phyloP scores from a whole-genome alignment of 352 stramenopile species.

The Achlya hypogyna region DNA sequence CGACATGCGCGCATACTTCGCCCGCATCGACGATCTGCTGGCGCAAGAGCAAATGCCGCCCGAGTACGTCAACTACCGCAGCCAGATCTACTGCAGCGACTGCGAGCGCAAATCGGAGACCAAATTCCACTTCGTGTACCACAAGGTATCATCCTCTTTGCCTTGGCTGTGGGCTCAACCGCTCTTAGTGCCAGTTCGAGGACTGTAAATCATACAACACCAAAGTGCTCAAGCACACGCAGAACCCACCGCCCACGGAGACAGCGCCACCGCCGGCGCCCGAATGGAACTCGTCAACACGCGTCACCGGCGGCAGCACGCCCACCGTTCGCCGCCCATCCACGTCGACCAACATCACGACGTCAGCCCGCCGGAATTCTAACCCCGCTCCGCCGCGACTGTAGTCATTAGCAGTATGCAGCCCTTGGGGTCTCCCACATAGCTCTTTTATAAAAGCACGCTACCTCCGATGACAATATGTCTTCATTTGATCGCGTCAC shows the following conservation, averaged over 20 bases:
- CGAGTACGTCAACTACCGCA: constrained; percentile 67
- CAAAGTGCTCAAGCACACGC: constrained; percentile 71
- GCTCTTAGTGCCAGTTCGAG: constrained; percentile 48
- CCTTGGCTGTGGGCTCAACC: neutral
- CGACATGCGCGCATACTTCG: constrained; percentile 89
- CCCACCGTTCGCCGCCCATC: neutral
- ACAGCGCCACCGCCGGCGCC: neutral
- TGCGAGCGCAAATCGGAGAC: constrained; percentile 78
- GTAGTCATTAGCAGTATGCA: too few species aligned
- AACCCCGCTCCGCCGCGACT: neutral
- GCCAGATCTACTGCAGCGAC: constrained; percentile 78
- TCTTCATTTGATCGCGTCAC: too few species aligned
- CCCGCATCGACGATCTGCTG: constrained; percentile 76
- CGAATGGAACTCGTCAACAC: neutral
- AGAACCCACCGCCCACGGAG: constrained; percentile 3
- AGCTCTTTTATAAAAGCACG: too few species aligned
- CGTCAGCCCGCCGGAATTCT: neutral
- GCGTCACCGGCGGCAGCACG: neutral
- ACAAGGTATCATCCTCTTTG: constrained; percentile 47
- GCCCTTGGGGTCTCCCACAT: too few species aligned
- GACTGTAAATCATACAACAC: constrained; percentile 81
- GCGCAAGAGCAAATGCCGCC: constrained; percentile 66
- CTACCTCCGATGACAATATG: too few species aligned
- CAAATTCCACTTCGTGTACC: constrained; percentile 79
- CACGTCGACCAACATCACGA: neutral